Conservation (phyloP, 768 basidiomycete species). For the Coprinopsis marcescibilis region DNA sequence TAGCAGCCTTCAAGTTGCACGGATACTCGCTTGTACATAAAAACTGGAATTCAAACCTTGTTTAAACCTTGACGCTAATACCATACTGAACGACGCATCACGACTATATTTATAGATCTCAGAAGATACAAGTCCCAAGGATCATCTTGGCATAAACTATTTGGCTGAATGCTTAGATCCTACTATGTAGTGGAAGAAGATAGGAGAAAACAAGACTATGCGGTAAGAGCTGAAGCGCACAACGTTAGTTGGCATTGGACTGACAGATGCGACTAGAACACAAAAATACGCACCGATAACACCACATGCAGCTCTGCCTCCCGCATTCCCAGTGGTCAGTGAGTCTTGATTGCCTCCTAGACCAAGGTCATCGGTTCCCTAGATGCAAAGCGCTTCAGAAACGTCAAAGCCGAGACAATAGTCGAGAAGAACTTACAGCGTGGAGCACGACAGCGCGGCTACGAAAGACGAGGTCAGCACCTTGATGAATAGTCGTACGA, state of each 20-base stretch:
- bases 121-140: no score
- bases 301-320: slow-evolving; percentile 69
- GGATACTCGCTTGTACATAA: background rate
- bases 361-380: slow-evolving; percentile 78
- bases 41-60: no score
- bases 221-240: no score
- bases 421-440: slow-evolving; percentile 37
- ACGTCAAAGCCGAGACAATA: background rate
- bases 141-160: no score
- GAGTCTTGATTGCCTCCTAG: slow-evolving; percentile 59
- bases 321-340: slow-evolving; percentile 73
- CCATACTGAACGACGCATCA: no score
- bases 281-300: slow-evolving; percentile 49
- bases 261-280: background rate
- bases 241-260: no score
- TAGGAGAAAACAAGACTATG: no score
- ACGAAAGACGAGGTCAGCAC: background rate
- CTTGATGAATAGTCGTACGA: background rate
- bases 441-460: slow-evolving; percentile 74
- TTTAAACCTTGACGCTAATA: background rate
- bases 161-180: no score
- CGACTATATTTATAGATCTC: no score
- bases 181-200: no score
- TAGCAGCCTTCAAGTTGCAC: no score
- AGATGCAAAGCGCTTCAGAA: slow-evolving; percentile 1